Percentiles rank a stretch among this genome's conserved stretches.
phyloP scores from a whole-genome alignment of 805 yeast genomes.

The Yamadazyma insecticola region DNA sequence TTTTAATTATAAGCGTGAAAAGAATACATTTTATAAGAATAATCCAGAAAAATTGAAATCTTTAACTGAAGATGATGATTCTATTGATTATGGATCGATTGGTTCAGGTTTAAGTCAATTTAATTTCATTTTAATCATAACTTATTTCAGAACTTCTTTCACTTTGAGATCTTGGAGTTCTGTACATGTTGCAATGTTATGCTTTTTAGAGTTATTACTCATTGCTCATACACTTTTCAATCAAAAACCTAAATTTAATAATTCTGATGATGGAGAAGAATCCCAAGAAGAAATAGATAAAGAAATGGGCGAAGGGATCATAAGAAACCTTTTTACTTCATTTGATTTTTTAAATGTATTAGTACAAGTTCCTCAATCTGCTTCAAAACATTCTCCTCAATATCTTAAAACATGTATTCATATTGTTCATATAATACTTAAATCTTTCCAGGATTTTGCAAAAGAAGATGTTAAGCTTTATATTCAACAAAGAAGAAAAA shows the following conservation, averaged over 20 bases:
- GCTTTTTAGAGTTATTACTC: slow-evolving; percentile 59
- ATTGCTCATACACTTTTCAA: slow-evolving; percentile 41
- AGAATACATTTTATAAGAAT: slow-evolving; percentile 8
- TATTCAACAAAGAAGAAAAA: slow-evolving; percentile 42
- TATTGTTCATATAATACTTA: slow-evolving; percentile 59
- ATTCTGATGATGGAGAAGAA: slow-evolving; percentile 35
- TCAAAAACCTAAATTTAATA: slow-evolving; percentile 13
- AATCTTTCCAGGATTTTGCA: slow-evolving; percentile 62
- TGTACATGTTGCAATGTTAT: slow-evolving; percentile 64
- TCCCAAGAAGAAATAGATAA: slow-evolving; percentile 36
- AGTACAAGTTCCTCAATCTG: slow-evolving; percentile 56
- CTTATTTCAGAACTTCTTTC: slow-evolving; percentile 39
- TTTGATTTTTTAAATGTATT: slow-evolving; percentile 54
- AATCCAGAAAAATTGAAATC: slow-evolving; percentile 5
- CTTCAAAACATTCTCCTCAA: slow-evolving; percentile 58
- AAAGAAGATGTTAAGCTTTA: slow-evolving; percentile 49
- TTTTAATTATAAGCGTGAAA: slow-evolving; percentile 54
- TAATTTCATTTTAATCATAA: slow-evolving; percentile 50
- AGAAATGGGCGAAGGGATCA: slow-evolving; percentile 51
- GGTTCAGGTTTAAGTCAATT: slow-evolving; percentile 59
- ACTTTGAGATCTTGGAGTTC: slow-evolving; percentile 50
- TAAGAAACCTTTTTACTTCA: slow-evolving; percentile 66
- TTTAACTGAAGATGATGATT: slow-evolving; percentile 21
- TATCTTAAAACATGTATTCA: slow-evolving; percentile 60
- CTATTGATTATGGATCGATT: slow-evolving; percentile 38